Evolutionary conservation across 768 basidiomycete species (phyloP), one percentile per base, ranked within the genome.

Genomic region (Mycena haematopus): DNA sequence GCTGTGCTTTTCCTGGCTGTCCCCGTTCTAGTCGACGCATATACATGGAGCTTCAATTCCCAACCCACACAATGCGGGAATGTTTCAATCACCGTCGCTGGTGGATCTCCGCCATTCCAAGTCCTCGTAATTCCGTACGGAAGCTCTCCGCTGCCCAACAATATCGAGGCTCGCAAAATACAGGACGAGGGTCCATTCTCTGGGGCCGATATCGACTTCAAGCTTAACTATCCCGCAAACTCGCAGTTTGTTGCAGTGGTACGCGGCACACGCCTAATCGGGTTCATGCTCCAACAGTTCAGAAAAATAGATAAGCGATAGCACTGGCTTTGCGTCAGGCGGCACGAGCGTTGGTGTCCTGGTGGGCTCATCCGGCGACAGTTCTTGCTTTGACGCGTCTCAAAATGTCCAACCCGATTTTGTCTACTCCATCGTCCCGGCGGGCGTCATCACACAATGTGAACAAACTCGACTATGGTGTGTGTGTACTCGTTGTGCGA

Each of bases 221-320:
- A 63, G 45, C 56, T 58, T 22, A 63, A 58, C 17, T 63, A 33
- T 44, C 62, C 62, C n/a, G 52, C 35, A 51, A 80, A 85, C 70
- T 89, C 90, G 3, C 87, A 90, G 69, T 87, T 93, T 56, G 89
- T 93, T 25, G 86, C 88, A 6, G 87, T 92, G 69, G 91, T 91
- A 69, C 76, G 89, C 85, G 7, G n/a, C 40, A 45, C 25, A 21
- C 21, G 21, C n/a, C 45, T 60, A 38, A 25, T 60, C 44, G 31
- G 29, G 3, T 29, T 19, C 19, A 51, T 31, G 27, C 31, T 29
- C 17, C 27, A 50, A 38, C n/a, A 14, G 19, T 35, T 27, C 9
- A n/a, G 9, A 42, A 42, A n/a, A 21, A 17, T 63, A 88, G 88
- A 79, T 89, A 65, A 86, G 85, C 70, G 88, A 89, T 65, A 73